Conservation (phyloP, 768 basidiomycete species). For the Hygrophorus pudorinus region DNA sequence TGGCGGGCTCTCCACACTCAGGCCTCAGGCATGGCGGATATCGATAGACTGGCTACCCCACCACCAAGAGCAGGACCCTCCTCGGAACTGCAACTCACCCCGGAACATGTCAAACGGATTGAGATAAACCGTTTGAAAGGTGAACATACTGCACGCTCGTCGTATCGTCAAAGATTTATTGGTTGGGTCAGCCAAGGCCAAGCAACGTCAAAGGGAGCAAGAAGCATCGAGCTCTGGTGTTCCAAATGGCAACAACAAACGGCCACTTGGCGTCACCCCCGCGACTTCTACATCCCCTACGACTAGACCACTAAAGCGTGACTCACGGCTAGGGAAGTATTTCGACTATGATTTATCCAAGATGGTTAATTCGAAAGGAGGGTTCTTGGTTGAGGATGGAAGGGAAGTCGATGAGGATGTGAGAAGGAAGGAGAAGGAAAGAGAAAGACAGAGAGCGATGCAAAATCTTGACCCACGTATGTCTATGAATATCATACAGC, state of each 20-base stretch:
- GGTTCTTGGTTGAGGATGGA: conserved; percentile 88
- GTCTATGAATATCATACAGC: conserved; percentile 13
- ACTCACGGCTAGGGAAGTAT: conserved; percentile 79
- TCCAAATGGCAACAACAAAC: conserved; percentile 63
- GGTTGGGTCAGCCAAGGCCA: conserved; percentile 53
- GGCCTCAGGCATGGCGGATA: background rate
- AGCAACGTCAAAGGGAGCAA: conserved; percentile 57
- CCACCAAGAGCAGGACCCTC: conserved; percentile 19
- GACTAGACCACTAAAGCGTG: conserved; percentile 50
- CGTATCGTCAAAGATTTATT: conserved; percentile 1
- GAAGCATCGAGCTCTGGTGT: conserved; percentile 36
- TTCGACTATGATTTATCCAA: conserved; percentile 97
- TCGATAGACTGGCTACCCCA: conserved; percentile 26
- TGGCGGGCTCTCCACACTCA: too few species aligned
- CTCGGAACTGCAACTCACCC: conserved; percentile 31
- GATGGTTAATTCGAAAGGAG: conserved; percentile 95
- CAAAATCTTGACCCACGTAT: conserved; percentile 70
- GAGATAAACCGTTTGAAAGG: conserved; percentile 78
- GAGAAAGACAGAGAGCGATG: conserved; percentile 67
- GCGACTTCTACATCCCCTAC: conserved; percentile 57
- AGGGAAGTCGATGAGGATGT: conserved; percentile 70
- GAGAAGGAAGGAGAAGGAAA: conserved; percentile 67
- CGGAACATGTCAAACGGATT: conserved; percentile 61
- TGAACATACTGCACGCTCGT: conserved; percentile 13
- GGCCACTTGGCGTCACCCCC: conserved; percentile 50